Base-by-base conservation (phyloP, 140 eudicot genomes). In the Ambrosia hybrid region DNA sequence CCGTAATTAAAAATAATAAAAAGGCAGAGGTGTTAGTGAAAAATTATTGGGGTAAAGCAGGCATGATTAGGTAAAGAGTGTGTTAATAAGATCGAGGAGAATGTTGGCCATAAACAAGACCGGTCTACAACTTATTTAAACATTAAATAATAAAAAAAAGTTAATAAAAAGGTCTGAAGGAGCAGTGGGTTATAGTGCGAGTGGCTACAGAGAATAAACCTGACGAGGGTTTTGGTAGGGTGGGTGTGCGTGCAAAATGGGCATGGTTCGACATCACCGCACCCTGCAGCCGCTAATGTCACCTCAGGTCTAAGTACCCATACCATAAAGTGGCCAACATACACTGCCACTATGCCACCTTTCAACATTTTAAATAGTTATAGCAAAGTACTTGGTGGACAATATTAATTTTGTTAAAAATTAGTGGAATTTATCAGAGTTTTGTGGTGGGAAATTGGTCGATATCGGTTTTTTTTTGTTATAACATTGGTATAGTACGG, bases 91-190 rank as follows among this genome's bases (percentile, higher is more conserved):
- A 73, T 73, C 95, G 90, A 88, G 84, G 85, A 48, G 68, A 82
- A 80, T 88, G 95, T 85, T 70, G 75, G 88, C 88, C 61, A 85
- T 76, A 65, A 63, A 65, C 78, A 65, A 39, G 81, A 80, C 95
- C 84, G 62, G 68, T 49, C 15, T 41, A 65, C 12, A 15, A 26
- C 4, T 8, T n/a, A 33, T 16, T 3, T 1, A 15, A 36, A 52
- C 33, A 21, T 21, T 21, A 53, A 68, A 67, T 36, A 49, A 45
- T 9, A 71, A 57, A 21, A 9, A 66, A 13, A 39, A 6, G 12
- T 16, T 4, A 12, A 75, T 3, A 4, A 55, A 26, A 41, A 56
- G 61, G 53, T n/a, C 58, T 46, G 56, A 39, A 43, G 58, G n/a
- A 34, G 30, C 30, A 21, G 30, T 21, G 30, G 30, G 30, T 21